Evolutionary conservation across 192 early-diverging fungal genomes (phyloP).

Genomic region (Umbelopsis isabellina): DNA sequence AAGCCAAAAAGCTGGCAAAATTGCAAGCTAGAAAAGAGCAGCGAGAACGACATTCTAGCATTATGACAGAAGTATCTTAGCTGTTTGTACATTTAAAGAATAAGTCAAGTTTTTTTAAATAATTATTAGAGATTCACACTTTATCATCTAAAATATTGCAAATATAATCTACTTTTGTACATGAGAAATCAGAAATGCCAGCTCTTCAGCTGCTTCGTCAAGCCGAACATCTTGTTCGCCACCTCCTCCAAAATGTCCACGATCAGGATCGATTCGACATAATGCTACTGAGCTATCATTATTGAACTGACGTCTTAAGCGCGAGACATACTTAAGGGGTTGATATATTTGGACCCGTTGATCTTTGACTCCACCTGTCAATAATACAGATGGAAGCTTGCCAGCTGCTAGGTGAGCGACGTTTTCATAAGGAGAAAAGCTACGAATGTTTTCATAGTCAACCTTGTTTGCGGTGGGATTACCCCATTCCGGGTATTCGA

Average conservation of each 20-base stretch:
- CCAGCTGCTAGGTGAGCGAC: conserved; percentile 27
- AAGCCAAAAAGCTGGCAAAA: conserved; percentile 53
- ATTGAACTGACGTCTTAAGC: conserved; percentile 46
- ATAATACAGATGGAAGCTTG: conserved; percentile 64
- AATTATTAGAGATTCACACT: background rate
- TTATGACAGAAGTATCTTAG: conserved; percentile 4
- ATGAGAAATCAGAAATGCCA: conserved; percentile 54
- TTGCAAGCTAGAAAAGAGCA: conserved; percentile 46
- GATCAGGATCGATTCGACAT: conserved; percentile 47
- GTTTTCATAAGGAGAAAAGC: conserved; percentile 77
- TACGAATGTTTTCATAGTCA: conserved; percentile 59
- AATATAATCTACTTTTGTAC: conserved; percentile 37
- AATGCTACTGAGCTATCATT: conserved; percentile 28
- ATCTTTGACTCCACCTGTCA: conserved; percentile 79
- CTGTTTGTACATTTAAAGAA: too few species aligned
- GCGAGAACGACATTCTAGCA: conserved; percentile 23
- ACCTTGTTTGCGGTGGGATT: conserved; percentile 56
- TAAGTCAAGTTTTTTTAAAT: background rate
- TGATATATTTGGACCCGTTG: conserved; percentile 83
- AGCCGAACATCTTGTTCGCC: conserved; percentile 51
- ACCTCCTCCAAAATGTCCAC: conserved; percentile 58
- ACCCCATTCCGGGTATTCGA: conserved; percentile 81
- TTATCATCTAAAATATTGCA: background rate
- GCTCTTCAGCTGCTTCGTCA: conserved; percentile 53
- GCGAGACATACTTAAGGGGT: conserved; percentile 87